These are phyloP conservation scores for Ilex paraguariensis DNA, from an alignment of 305 asterid genomes.

Conservation along the genomic window DNA sequence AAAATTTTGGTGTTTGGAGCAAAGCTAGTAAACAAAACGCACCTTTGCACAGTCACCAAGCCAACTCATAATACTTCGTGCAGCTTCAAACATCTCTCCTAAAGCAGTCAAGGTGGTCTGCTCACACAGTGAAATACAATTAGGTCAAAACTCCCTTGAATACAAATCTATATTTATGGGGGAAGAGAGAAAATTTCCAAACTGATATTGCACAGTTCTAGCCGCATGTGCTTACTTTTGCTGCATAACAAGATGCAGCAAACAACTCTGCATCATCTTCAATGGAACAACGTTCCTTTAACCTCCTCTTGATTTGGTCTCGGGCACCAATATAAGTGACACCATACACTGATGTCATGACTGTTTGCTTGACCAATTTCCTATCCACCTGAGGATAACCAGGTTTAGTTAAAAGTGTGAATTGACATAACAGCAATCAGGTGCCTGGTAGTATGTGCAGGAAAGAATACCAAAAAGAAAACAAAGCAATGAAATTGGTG, in stretches of 20 bases:
- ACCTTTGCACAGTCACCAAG: constrained; percentile 99
- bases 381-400: constrained; percentile 69
- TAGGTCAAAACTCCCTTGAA: constrained; percentile 13
- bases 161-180: too few species aligned
- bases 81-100: constrained; percentile 97
- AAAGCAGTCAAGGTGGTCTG: constrained; percentile 88
- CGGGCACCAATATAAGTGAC: constrained; percentile 96
- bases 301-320: constrained; percentile 86
- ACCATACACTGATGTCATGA: constrained; percentile 96
- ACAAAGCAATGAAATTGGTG: background rate
- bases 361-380: constrained; percentile 97
- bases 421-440: background rate
- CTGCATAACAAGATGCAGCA: constrained; percentile 87
- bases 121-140: constrained; percentile 18
- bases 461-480: background rate
- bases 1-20: background rate
- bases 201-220: background rate
- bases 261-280: constrained; percentile 69
- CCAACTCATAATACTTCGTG: constrained; percentile 93
- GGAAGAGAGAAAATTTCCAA: background rate
- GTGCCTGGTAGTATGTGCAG: background rate
- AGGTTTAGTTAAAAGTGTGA: background rate
- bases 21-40: constrained; percentile 13
- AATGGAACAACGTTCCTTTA: constrained; percentile 73
- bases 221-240: constrained; percentile 50